These are phyloP conservation scores for Kwoniella dendrophila DNA, from an alignment of 768 basidiomycete genomes.

Conservation along the genomic window DNA sequence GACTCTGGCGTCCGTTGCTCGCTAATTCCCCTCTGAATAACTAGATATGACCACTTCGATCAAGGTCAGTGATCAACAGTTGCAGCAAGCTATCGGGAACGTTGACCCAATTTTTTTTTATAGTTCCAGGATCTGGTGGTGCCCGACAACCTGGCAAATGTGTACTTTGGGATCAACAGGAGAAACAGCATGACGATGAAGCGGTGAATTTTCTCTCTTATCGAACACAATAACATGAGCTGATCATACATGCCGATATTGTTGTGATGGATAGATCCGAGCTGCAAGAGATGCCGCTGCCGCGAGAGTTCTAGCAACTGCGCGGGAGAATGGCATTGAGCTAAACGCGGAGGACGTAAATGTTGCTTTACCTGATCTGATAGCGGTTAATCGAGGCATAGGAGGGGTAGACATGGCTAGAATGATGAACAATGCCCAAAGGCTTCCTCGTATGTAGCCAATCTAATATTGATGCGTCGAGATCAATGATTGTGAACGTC, in stretches of 20 bases:
- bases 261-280: conserved; percentile 19
- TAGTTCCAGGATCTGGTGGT: conserved; percentile 8
- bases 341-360: conserved; percentile 27
- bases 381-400: not conserved
- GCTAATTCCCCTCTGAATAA: not conserved
- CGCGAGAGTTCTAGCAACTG: conserved; percentile 21
- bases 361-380: conserved; percentile 25
- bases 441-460: no score
- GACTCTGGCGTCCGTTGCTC: no score
- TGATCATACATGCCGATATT: not conserved
- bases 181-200: conserved; percentile 24
- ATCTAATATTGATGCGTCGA: no score
- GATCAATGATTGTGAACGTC: no score
- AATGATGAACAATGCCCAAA: not conserved
- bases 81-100: conserved; percentile 2
- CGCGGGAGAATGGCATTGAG: conserved; percentile 31
- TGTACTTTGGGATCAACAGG: conserved; percentile 40
- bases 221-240: not conserved
- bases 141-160: conserved; percentile 27
- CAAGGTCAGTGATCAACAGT: conserved; percentile 31
- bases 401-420: not conserved
- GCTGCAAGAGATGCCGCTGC: conserved; percentile 45
- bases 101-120: not conserved
- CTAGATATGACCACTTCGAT: conserved; percentile 51
- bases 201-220: conserved; percentile 24